These are phyloP conservation scores for Penicillium verhagenii DNA, from an alignment of 495 filamentous ascomycete genomes.

Conservation along the genomic window DNA sequence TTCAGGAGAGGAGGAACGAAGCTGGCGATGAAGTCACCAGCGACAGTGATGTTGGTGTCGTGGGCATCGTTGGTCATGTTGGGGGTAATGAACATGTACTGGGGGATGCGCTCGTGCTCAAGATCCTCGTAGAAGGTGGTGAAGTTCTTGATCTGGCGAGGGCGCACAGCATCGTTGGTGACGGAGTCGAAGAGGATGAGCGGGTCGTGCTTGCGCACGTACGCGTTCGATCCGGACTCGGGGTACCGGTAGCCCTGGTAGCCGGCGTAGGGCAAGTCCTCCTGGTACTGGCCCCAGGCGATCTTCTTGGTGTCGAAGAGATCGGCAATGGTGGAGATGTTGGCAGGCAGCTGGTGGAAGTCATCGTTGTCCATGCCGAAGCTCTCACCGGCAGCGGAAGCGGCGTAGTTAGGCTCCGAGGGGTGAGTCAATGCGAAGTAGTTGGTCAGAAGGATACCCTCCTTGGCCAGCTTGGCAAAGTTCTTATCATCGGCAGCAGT, in stretches of 20 bases:
- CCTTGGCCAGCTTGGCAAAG: slow-evolving; percentile 54
- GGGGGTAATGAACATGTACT: slow-evolving; percentile 74
- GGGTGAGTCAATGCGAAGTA: slow-evolving; percentile 64
- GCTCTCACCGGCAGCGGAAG: slow-evolving; percentile 60
- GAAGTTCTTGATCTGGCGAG: slow-evolving; percentile 66
- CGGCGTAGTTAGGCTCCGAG: slow-evolving; percentile 69
- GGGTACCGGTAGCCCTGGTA: slow-evolving; percentile 58
- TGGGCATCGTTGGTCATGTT: slow-evolving; percentile 77
- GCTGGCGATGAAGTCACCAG: slow-evolving; percentile 53
- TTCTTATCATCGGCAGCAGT: slow-evolving; percentile 51
- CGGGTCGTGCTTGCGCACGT: slow-evolving; percentile 80
- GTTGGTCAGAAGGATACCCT: slow-evolving; percentile 65
- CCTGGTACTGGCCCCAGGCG: slow-evolving; percentile 68
- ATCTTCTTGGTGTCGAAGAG: slow-evolving; percentile 67
- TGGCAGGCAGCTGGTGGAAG: slow-evolving; percentile 54
- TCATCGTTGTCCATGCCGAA: slow-evolving; percentile 71
- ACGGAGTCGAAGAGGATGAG: slow-evolving; percentile 60
- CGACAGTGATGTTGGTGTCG: slow-evolving; percentile 62
- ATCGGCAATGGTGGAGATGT: slow-evolving; percentile 68
- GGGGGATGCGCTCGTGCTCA: slow-evolving; percentile 56
- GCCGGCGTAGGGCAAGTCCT: slow-evolving; percentile 66
- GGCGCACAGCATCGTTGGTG: slow-evolving; percentile 50
- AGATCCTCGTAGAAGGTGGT: slow-evolving; percentile 62
- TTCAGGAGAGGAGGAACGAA: slow-evolving; percentile 63
- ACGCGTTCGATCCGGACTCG: slow-evolving; percentile 54